A percentile compares a stretch with the other conserved stretches of the same genome.
phyloP scores from a whole-genome alignment of 306 rosid species.

The Rosa rugosa region DNA sequence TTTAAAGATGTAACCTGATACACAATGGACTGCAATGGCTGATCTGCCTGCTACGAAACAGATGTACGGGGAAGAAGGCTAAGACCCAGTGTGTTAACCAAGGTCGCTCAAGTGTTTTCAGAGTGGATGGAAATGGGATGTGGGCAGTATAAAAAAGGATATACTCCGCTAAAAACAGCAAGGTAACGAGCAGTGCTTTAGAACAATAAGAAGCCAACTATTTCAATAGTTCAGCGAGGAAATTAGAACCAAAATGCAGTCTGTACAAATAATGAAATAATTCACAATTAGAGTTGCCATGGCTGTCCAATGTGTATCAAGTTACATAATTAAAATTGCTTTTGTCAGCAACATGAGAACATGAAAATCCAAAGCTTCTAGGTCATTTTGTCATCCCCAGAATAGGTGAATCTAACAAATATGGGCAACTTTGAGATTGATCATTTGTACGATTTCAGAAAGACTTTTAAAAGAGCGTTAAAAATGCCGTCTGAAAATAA shows the following conservation, averaged over 20 bases:
- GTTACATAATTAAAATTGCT: not conserved
- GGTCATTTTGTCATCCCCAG: not conserved
- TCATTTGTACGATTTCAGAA: not conserved
- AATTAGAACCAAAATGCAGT: not conserved
- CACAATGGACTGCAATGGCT: not conserved
- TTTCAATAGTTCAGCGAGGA: not conserved
- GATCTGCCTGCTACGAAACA: not conserved
- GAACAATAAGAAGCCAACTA: too few species aligned
- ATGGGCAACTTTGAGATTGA: not conserved
- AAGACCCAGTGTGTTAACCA: too few species aligned
- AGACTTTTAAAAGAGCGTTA: not conserved
- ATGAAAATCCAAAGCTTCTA: not conserved
- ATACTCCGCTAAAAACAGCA: not conserved
- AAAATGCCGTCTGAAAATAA: not conserved
- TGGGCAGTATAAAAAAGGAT: too few species aligned
- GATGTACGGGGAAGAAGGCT: too few species aligned
- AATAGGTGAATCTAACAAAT: not conserved
- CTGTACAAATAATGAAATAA: not conserved
- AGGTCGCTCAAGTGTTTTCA: too few species aligned
- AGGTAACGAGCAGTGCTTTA: too few species aligned
- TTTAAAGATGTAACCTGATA: not conserved
- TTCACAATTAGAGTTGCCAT: not conserved
- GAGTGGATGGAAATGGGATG: not conserved
- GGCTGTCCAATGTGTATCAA: too few species aligned
- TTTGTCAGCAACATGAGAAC: not conserved